Evolutionary conservation across 495 filamentous ascomycete genomes (phyloP), one percentile per base, ranked within the genome.

Genomic region (Margaritispora aquatica): DNA sequence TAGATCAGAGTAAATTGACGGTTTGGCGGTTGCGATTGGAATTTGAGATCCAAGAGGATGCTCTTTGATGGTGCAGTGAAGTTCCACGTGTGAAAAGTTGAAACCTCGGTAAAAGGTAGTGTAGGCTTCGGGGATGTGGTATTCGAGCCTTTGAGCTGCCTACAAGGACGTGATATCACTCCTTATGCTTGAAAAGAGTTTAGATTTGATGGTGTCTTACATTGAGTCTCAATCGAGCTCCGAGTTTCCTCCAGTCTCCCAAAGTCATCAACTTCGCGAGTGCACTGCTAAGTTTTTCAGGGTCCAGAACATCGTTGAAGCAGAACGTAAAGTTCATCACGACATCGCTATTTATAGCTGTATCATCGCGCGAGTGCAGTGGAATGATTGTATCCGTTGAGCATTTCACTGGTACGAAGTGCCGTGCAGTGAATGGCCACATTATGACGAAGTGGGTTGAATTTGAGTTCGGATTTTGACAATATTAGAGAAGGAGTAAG

Each of bases 261-360:
- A 69, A 63, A 23, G 68, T 59, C 26, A 76, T 62, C 46, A 80
- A 66, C 11, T 58, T 63, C 2, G 67, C 63, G 2, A 80, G 62
- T 0, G 75, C 62, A 9, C n/a, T 9, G 5, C 69, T 70, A n/a
- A 79, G 67, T 24, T 72, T 73, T 20, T 70, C 63, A 0, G 72
- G 62, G 55, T 79, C 76, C 0, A 82, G 66, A 22, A 80, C 72
- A 26, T 79, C 75, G 57, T 82, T 73, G 31, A 82, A 79, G 1
- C 68, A 69, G 26, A 77, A 65, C 46, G 67, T 70, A 10, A 66
- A 70, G 31, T 72, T 66, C 54, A 75, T 64, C 55, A 76, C 68
- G 57, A 72, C 65, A 2, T 59, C 67, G 41, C 71, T 68, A 10
- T 63, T 68, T 17, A 73, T 55, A 31, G 62, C 57, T n/a, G 69